Evolutionary conservation across 108 stramenopile species (phyloP).

Genomic region (Cyclotella kingstonii): DNA sequence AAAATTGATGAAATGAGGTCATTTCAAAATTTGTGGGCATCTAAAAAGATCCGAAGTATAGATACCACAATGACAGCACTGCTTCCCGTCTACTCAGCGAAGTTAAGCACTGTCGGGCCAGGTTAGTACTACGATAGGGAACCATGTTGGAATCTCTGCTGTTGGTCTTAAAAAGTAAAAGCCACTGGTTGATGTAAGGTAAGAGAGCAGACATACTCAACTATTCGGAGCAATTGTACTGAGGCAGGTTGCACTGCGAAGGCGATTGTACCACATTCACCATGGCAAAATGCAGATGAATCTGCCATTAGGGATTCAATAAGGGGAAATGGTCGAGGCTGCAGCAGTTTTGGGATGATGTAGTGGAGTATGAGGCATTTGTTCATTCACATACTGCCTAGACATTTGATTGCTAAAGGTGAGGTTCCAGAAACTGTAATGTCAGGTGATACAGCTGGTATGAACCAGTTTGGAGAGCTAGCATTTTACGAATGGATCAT

Average conservation of each 20-base stretch:
- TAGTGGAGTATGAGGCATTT: not conserved
- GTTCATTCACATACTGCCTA: not conserved
- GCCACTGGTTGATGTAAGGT: no score
- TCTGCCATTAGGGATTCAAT: not conserved
- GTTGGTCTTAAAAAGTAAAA: no score
- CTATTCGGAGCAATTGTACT: no score
- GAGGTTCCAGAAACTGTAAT: not conserved
- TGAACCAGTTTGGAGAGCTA: not conserved
- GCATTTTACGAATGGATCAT: not conserved
- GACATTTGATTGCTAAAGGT: not conserved
- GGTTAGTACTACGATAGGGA: slow-evolving; percentile 72
- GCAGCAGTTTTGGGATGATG: not conserved
- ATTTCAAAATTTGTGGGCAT: no score
- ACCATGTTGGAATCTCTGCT: slow-evolving; percentile 58
- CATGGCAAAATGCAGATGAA: not conserved
- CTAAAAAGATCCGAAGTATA: no score
- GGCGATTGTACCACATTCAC: no score
- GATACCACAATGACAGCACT: no score
- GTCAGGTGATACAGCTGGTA: not conserved
- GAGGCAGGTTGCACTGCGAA: no score
- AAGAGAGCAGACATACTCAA: no score
- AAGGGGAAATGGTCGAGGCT: not conserved
- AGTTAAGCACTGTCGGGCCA: slow-evolving; percentile 78
- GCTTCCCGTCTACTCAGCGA: slow-evolving; percentile 87
- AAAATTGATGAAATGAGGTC: no score